A percentile compares a stretch with the other conserved stretches of the same genome.
phyloP scores from a whole-genome alignment of 352 stramenopile genomes.

The Phytophthora quininea region DNA sequence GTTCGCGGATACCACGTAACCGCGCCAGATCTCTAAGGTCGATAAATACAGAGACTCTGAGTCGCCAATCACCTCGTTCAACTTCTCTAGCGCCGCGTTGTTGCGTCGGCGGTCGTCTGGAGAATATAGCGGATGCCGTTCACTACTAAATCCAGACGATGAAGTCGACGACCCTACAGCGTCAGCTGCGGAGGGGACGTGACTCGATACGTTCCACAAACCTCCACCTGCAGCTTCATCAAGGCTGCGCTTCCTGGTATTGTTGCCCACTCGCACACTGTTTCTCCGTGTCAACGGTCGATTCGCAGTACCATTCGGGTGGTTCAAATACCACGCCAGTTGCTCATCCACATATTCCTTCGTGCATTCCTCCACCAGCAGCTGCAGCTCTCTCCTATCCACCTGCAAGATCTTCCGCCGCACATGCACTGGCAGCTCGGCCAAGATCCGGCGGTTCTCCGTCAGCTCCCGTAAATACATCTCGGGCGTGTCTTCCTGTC shows the following conservation, averaged over 20 bases:
- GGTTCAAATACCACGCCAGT: conserved; percentile 70
- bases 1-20: conserved; percentile 71
- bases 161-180: conserved; percentile 26
- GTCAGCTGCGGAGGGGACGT: conserved; percentile 58
- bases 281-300: conserved; percentile 28
- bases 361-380: conserved; percentile 79
- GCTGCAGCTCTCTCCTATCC: conserved; percentile 67
- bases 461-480: conserved; percentile 81
- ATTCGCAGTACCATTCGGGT: conserved; percentile 34
- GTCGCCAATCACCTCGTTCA: conserved; percentile 84
- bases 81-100: conserved; percentile 63
- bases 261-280: conserved; percentile 22
- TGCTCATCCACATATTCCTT: conserved; percentile 75
- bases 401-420: conserved; percentile 84
- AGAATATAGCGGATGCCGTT: conserved; percentile 37
- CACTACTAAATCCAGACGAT: conserved; percentile 32
- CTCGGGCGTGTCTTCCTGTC: conserved; percentile 81
- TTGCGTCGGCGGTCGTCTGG: conserved; percentile 76
- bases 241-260: conserved; percentile 39
- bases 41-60: conserved; percentile 82
- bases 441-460: conserved; percentile 80
- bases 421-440: conserved; percentile 82
- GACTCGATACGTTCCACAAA: conserved; percentile 76
- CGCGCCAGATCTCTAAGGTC: conserved; percentile 80
- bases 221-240: conserved; percentile 36